Evolutionary conservation across 768 basidiomycete species (phyloP), one percentile per base, ranked within the genome.

Genomic region (Tylopilus sp.): DNA sequence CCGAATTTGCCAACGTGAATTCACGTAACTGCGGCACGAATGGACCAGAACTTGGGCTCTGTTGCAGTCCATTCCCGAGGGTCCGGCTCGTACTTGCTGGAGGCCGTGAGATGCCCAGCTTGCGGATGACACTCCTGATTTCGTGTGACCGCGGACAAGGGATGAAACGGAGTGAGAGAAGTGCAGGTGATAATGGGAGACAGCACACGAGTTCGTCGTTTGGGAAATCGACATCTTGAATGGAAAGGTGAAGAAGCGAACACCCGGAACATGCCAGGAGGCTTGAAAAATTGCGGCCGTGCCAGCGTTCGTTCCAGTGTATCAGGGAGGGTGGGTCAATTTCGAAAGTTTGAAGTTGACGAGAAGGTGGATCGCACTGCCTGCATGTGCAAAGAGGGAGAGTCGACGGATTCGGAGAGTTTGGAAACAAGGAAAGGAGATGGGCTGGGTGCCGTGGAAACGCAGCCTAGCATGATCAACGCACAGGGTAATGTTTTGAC

Each of bases 161-260:
- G 22, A 62, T 52, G 38, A 61, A 57, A 36, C 42, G 31, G 23
- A 59, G 35, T 30, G 52, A 49, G 5, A 20, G 36, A 42, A 61
- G 57, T 18, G 39, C 30, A 36, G 15, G 53, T 22, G 61, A 48
- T 26, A 43, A 41, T n/a, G 46, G 40, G 21, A 65, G 58, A 39
- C 63, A 58, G 4, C 52, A 58, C 31, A 64, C 6, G 10, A 66
- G 28, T 18, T 57, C 62, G 9, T 59, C 43, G 28, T 55, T 53
- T 10, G 59, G 47, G 47, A 64, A 57, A 23, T 52, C 18, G 15
- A 61, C 43, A 6, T 56, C 50, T 20, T 41, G 41, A 26, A 63
- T 60, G 18, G 52, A 55, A 9, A 57, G 54, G 3, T 20, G 44
- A 36, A 36, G 48, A 20, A 63, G 59, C 2, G 30, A 9, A 28